Evolutionary conservation across 495 filamentous ascomycete species (phyloP).

Genomic region (Aspergillus egyptiacus): DNA sequence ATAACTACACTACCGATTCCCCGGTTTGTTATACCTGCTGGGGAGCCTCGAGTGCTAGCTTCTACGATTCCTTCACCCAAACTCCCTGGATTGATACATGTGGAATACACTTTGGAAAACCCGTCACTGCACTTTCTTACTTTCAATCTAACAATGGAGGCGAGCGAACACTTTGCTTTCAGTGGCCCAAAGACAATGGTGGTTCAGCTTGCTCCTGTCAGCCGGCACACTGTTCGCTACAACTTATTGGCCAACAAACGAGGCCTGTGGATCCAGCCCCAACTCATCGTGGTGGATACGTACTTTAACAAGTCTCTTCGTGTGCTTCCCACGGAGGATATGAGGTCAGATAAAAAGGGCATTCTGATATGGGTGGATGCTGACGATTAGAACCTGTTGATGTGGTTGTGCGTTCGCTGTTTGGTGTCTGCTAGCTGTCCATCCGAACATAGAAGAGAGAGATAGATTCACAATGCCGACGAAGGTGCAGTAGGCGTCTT

Average conservation of each 20-base stretch:
- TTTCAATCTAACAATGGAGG: slow-evolving; percentile 87
- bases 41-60: slow-evolving; percentile 83
- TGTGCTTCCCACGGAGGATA: slow-evolving; percentile 65
- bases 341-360: slow-evolving; percentile 68
- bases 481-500: not conserved
- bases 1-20: slow-evolving; percentile 64
- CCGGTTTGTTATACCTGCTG: slow-evolving; percentile 68
- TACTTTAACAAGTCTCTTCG: slow-evolving; percentile 84
- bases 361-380: slow-evolving; percentile 60
- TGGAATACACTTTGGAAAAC: slow-evolving; percentile 81
- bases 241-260: slow-evolving; percentile 52
- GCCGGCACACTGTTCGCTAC: slow-evolving; percentile 63
- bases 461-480: not conserved
- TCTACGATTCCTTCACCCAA: slow-evolving; percentile 44
- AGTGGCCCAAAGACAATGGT: slow-evolving; percentile 76
- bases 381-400: slow-evolving; percentile 30
- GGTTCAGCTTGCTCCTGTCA: slow-evolving; percentile 73
- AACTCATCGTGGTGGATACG: slow-evolving; percentile 71
- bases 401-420: not conserved
- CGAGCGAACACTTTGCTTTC: slow-evolving; percentile 87
- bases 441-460: slow-evolving; percentile 1
- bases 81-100: slow-evolving; percentile 41
- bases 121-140: slow-evolving; percentile 90
- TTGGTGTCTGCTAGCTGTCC: not conserved
- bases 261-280: slow-evolving; percentile 66